Base-by-base conservation (phyloP, 495 filamentous ascomycete genomes). In the Penicillium pulvis region DNA sequence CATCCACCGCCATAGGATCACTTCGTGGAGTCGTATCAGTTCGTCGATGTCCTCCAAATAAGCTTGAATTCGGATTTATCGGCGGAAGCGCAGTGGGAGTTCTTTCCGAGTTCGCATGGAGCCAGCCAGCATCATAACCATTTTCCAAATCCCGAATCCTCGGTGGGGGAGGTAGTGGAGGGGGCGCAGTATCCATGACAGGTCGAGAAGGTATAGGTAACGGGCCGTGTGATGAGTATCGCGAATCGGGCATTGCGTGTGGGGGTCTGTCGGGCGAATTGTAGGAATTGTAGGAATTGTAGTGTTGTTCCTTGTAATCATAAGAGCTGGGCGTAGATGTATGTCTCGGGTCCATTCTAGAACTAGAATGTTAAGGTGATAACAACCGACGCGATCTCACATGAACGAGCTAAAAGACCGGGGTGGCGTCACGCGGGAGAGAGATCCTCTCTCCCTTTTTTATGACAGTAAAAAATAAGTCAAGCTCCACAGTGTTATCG, bases 81-180 rank as follows among this genome's bases (percentile, higher is more conserved):
- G 80, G 75, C n/a, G 73, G 78, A 53, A 77, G 70, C 54, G 63
- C 65, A 50, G 65, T 60, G 6, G 72, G 52, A 14, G 68, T 46
- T 14, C 61, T 62, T 55, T 63, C 70, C 6, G 70, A 74, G 63
- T 87, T 85, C 52, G 78, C 83, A 75, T 81, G 81, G 58, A 82
- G 69, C 82, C 81, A 87, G 51, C 81, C 84, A n/a, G 77, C 76
- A 67, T 88, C 86, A 57, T 81, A 76, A 33, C 83, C 83, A 58
- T 76, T 71, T 55, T 78, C 74, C 50, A 86, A 64, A 51, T 80
- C 83, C 49, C 69, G 75, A 43, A 87, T 80, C 53, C 76, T 70
- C 58, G 77, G 71, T 8, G 86, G 86, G 8, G 86, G 86, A 48
- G 86, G 86, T 59, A 88, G 74, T 57, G 86, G 84, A 53, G 86